These are phyloP conservation scores for Wilhelminamyces savonicus DNA, from an alignment of 805 yeast genomes.

Conservation along the genomic window DNA sequence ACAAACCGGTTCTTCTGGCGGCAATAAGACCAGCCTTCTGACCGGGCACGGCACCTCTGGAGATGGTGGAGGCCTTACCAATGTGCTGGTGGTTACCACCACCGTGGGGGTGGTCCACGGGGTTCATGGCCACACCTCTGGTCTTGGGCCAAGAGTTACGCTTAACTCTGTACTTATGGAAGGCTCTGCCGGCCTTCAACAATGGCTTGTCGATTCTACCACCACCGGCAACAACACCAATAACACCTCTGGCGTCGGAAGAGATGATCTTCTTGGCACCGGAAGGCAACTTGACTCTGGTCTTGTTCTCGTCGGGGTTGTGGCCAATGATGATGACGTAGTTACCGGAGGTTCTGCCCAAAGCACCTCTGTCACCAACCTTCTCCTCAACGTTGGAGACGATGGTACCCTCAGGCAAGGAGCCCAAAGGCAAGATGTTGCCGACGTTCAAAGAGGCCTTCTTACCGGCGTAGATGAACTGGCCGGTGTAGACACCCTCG, in stretches of 20 bases:
- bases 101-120: slow-evolving; percentile 99
- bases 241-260: slow-evolving; percentile 98
- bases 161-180: slow-evolving; percentile 99
- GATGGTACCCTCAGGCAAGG: slow-evolving; percentile 99
- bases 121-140: slow-evolving; percentile 99
- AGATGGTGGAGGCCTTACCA: slow-evolving; percentile 99
- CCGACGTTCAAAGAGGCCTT: slow-evolving; percentile 96
- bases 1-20: slow-evolving; percentile 99
- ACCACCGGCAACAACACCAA: slow-evolving; percentile 99
- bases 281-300: slow-evolving; percentile 98
- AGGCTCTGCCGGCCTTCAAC: slow-evolving; percentile 99
- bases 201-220: slow-evolving; percentile 99
- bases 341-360: slow-evolving; percentile 99
- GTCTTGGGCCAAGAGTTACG: slow-evolving; percentile 99
- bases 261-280: slow-evolving; percentile 97
- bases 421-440: slow-evolving; percentile 93
- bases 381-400: slow-evolving; percentile 97
- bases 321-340: slow-evolving; percentile 98
- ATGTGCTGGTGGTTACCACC: slow-evolving; percentile 99
- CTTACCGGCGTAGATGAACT: slow-evolving; percentile 98
- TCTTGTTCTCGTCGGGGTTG: slow-evolving; percentile 98
- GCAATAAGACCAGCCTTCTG: slow-evolving; percentile 99
- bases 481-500: slow-evolving; percentile 99
- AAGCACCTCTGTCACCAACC: slow-evolving; percentile 99
- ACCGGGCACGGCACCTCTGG: slow-evolving; percentile 99